Evolutionary conservation across 257 asterid species (phyloP).

Genomic region (Knoxia roxburghii): DNA sequence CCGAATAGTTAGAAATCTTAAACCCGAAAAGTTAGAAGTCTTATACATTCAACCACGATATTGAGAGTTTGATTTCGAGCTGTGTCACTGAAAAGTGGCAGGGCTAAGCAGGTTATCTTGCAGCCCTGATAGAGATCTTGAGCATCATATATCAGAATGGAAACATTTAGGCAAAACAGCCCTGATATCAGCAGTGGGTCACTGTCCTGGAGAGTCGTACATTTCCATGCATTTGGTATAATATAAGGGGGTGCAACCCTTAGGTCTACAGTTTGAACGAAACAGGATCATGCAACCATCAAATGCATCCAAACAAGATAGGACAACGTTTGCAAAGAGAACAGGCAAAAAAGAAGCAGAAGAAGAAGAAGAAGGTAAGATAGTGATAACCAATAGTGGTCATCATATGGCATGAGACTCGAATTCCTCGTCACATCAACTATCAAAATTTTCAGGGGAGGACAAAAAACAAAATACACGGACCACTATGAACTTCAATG

Average conservation of each 20-base stretch:
- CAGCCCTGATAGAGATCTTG: too few species aligned
- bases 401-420: slow-evolving; percentile 9
- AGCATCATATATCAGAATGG: neutral
- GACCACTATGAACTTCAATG: slow-evolving; percentile 2
- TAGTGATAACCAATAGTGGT: neutral
- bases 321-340: neutral
- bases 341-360: neutral
- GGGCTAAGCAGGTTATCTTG: too few species aligned
- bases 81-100: too few species aligned
- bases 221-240: slow-evolving; percentile 9
- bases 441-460: neutral
- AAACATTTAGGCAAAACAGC: slow-evolving; percentile 4
- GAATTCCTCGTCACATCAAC: slow-evolving; percentile 9
- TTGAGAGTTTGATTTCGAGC: too few species aligned
- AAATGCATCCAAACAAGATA: neutral
- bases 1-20: too few species aligned
- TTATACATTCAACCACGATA: too few species aligned
- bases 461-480: neutral
- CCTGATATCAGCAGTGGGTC: neutral
- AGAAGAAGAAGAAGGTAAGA: neutral
- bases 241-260: neutral
- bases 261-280: neutral
- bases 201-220: neutral
- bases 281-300: neutral
- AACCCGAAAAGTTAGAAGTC: too few species aligned